Evolutionary conservation across 2,329 filamentous ascomycete genomes (phyloP).

Genomic region (Hypoxylon sp.): DNA sequence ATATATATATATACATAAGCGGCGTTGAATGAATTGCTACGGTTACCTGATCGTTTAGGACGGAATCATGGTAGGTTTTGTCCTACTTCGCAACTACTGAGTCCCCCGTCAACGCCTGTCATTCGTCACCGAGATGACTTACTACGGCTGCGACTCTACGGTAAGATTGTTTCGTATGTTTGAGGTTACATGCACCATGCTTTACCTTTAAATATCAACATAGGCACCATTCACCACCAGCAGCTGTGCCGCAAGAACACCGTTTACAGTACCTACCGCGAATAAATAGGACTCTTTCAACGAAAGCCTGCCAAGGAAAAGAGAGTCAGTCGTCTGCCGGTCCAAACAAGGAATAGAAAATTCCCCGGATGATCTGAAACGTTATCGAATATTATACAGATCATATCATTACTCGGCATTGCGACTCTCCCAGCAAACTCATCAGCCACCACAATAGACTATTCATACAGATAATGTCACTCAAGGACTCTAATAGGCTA

Average conservation of each 20-base stretch:
- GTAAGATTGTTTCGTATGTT: background rate
- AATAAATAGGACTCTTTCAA: background rate
- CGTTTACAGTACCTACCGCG: background rate
- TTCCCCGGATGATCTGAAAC: background rate
- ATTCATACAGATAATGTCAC: background rate
- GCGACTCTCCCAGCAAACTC: background rate
- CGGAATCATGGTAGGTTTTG: background rate
- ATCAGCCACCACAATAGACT: background rate
- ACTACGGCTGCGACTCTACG: background rate
- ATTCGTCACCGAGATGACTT: slow-evolving; percentile 8
- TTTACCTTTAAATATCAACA: background rate
- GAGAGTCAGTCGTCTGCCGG: background rate
- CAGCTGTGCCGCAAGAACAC: background rate
- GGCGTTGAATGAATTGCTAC: background rate
- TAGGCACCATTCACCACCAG: background rate
- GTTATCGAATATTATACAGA: background rate
- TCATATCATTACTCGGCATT: background rate
- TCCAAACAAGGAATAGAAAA: background rate
- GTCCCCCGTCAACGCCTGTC: background rate
- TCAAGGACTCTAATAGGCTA: background rate
- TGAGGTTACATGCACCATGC: background rate
- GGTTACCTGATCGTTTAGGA: background rate
- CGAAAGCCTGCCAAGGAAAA: background rate
- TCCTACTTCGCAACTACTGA: slow-evolving; percentile 13
- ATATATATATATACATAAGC: background rate